Evolutionary conservation across 225 moss, liverwort and hornwort species (phyloP), one percentile per base, ranked within the genome.

Genomic region (Ulota crispa): DNA sequence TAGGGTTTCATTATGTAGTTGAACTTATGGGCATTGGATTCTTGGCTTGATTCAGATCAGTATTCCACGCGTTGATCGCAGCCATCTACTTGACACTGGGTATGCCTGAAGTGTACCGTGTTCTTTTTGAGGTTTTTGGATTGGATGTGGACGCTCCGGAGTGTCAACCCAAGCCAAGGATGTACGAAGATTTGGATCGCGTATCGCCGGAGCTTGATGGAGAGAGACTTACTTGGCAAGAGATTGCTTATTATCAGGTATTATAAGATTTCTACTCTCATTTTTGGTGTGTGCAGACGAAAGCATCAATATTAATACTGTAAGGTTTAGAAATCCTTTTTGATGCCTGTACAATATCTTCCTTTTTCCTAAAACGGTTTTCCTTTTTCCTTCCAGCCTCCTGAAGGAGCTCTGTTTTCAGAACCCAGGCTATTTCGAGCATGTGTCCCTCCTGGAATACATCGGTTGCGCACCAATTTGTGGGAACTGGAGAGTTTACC

Each of bases 401-500:
- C 94, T 64, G 91, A 85, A 83, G 94, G 86, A 82, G 87, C 93
- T 42, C 87, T 99, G 37, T 88, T 88, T 81, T 83, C 88, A 75
- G 88, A 86, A 70, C 96, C 99, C 15, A 81, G 88, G 71, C 91
- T 99, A 42, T 99, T 96, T 68, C 88, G 99, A 85, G 92, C 96
- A 41, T 99, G 99, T 86, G 99, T 99, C 76, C 99, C 99, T 77
- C 92, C 99, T 79, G 96, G 99, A 78, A 53, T 99, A 82, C 99
- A 99, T 80, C 93, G 96, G 15, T 99, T 99, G 81, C 91, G 94
- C 66, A 87, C 91, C 77, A 96, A 91, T 81, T 66, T 84, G 27
- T 99, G 94, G 96, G 99, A 99, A 79, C 23, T 87, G 18, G 88
- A 91, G 77, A 93, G 89, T 80, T 83, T 99, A 55, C 89, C 86